Base-by-base conservation (phyloP, 78 protist species). In the Dictyostelium intermedium region DNA sequence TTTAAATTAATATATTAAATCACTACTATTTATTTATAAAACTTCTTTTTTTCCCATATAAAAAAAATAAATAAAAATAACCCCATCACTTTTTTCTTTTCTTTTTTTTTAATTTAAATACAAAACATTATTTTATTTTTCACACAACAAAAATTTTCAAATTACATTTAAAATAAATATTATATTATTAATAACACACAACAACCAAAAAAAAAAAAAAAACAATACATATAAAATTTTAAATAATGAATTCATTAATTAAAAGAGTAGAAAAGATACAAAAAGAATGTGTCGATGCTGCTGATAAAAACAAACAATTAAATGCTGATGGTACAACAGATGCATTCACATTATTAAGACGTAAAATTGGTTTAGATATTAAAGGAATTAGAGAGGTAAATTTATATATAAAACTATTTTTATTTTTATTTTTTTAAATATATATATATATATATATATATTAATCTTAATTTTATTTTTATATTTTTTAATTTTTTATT, bases 321-420 rank as follows among this genome's bases (percentile, higher is more conserved):
- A 20, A 35, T 63, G 53, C 43, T 2, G 93, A 89, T 66, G 93
- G 93, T 89, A 83, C 70, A 63, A 83, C 63, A 1, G 93, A 76
- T 89, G 84, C 83, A 23, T 89, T 89, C 37, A 89, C 93, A 47
- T 39, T 89, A 34, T 50, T 89, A 32, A 60, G 93, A 80, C 66
- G 86, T 47, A 89, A 89, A 69, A 89, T 89, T 80, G 93, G 93
- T 79, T 34, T 89, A n/a, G 93, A 89, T 89, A 80, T 89, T 39
- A 89, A 89, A 47, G 85, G 87, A n/a, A 47, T 89, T 32, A 78
- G 50, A 80, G 81, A 78, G 34, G 91, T 85, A 73, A 30, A 72
- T 35, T 9, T 70, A 32, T 70, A 4, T 60, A 39, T 39, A 5
- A 39, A 5, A 39, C 4, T 39, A 39, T 39, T 39, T 39, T 39